Evolutionary conservation across 2,329 filamentous ascomycete species (phyloP), one percentile per base, ranked within the genome.

Genomic region (Raffaelea ambrosiae): DNA sequence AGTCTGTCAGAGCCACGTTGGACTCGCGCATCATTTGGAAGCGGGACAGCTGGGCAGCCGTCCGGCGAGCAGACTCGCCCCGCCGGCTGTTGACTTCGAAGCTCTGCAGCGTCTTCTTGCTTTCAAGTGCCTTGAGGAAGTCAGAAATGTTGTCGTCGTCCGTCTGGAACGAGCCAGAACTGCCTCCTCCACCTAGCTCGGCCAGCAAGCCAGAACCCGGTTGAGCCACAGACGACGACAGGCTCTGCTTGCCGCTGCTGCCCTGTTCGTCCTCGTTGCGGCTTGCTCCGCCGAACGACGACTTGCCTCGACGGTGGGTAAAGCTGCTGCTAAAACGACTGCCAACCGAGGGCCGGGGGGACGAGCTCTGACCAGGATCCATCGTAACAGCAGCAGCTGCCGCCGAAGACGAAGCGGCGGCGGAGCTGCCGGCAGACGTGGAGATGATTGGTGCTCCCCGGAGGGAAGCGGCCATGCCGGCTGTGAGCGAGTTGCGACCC

Each of bases 131-230:
- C 58, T 94, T 94, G 52, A 98, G 69, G 57, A 97, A 98, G 46
- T 94, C 89, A 0, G 87, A 88, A 38, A 98, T 95, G 54, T 93
- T 90, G 57, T 95, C 88, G 58, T 95, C 89, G 56, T 97, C 91
- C 0, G 84, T 75, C 52, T 81, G 77, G 42, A 83, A 70, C 3
- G 80, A 84, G 5, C 86, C 72, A 60, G 86, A 72, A 73, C 82
- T 72, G 61, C 83, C 71, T n/a, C 47, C 52, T 3, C 49, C 53
- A 26, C 79, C 82, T 22, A 76, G 75, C 53, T 85, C 88, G 26
- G 86, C 80, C 44, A 95, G 73, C 23, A 93, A 70, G 2, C 86
- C 88, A 2, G 89, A 95, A 8, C 86, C 86, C 39, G 87, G 88
- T 55, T 83, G 81, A 3, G 69, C 78, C 36, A 76, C 69, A 2